These are phyloP conservation scores for Fusarium veterinarium DNA, from an alignment of 2,329 filamentous ascomycete species.

Conservation along the genomic window DNA sequence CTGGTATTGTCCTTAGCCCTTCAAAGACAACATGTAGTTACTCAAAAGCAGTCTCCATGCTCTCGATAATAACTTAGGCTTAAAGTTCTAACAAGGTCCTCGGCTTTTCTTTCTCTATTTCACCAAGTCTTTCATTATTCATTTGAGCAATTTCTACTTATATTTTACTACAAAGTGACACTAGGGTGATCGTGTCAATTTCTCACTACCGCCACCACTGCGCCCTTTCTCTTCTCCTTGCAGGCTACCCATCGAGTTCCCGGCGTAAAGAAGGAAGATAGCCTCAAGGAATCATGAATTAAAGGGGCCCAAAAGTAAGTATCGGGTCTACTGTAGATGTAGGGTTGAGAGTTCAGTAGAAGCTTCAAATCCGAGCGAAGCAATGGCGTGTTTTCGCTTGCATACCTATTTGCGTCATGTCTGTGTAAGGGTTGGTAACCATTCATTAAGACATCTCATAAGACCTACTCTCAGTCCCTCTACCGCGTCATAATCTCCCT, in stretches of 20 bases:
- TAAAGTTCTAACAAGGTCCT: no score
- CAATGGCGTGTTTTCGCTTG: neutral
- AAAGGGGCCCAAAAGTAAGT: neutral
- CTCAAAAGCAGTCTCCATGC: neutral
- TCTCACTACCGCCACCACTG: neutral
- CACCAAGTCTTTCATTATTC: neutral
- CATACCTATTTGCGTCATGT: neutral
- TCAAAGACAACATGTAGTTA: neutral
- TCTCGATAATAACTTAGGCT: neutral
- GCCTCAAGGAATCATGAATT: neutral
- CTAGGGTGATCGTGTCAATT: neutral
- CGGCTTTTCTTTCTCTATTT: no score
- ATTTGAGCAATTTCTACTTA: neutral
- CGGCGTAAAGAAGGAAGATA: neutral
- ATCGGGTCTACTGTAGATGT: neutral
- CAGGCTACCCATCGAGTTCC: neutral
- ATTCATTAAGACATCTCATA: no score
- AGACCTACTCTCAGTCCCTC: no score
- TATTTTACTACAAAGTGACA: neutral
- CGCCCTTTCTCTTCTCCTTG: neutral
- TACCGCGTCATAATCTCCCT: no score
- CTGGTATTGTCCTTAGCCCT: rapidly evolving
- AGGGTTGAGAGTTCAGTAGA: neutral
- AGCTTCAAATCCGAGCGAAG: rapidly evolving
- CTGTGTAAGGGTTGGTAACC: no score